phyloP scores from a whole-genome alignment of 2,329 filamentous ascomycete species.

The Fusarium domesticum region DNA sequence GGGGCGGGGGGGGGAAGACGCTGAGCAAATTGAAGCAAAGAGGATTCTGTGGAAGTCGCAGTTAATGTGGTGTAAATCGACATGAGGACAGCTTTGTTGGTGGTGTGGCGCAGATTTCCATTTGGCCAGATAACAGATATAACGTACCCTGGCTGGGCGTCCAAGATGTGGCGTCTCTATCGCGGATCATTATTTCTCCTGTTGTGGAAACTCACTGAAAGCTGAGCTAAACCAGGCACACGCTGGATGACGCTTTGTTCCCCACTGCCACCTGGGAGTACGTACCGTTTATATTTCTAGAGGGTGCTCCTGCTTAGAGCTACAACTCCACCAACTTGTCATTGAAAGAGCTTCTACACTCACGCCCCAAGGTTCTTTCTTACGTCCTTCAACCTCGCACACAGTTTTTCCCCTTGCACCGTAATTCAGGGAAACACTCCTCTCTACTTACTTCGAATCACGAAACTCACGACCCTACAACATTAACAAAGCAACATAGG shows the following conservation, averaged over 20 bases:
- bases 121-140: conserved; percentile 5
- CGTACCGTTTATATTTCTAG: too few relatives aligned
- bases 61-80: conserved; percentile 5
- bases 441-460: neutral
- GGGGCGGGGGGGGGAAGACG: conserved; percentile 15
- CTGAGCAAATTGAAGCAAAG: conserved; percentile 12
- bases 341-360: conserved; percentile 22
- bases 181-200: neutral
- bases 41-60: neutral
- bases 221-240: neutral
- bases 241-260: neutral
- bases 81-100: conserved; percentile 16
- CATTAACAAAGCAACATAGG: neutral
- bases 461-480: neutral
- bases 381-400: neutral
- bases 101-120: conserved; percentile 16
- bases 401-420: neutral
- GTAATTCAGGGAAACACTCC: too few relatives aligned
- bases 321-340: too few relatives aligned
- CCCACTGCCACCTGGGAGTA: conserved; percentile 1
- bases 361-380: conserved; percentile 8
- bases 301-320: conserved; percentile 7
- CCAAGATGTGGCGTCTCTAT: conserved; percentile 7
- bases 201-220: neutral
- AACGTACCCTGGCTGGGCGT: conserved; percentile 8